A percentile compares a stretch with the other conserved stretches of the same genome.
Evolutionary conservation across 2,329 filamentous ascomycete genomes (phyloP).

Genomic region (Aspergillus intermedius): DNA sequence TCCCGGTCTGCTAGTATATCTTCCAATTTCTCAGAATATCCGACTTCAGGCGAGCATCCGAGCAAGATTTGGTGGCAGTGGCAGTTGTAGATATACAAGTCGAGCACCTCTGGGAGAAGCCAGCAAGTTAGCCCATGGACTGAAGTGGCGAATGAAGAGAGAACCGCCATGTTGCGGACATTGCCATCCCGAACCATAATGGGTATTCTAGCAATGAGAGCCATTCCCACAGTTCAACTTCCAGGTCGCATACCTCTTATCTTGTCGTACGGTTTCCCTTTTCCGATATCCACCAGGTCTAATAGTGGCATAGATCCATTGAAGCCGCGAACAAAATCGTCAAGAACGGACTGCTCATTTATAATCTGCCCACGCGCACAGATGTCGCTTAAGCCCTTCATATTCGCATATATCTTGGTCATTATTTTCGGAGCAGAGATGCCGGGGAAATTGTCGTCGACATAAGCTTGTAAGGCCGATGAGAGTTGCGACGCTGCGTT

Average conservation of each 20-base stretch:
- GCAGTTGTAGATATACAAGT: conserved; percentile 50
- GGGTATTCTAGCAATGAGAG: conserved; percentile 1
- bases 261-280: conserved; percentile 43
- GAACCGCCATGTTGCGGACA: neutral
- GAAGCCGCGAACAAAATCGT: conserved; percentile 52
- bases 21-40: conserved; percentile 49
- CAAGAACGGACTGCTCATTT: conserved; percentile 35
- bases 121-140: conserved; percentile 17
- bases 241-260: conserved; percentile 35
- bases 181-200: neutral
- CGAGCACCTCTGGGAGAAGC: conserved; percentile 45
- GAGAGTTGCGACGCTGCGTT: conserved; percentile 48
- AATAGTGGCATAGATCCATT: conserved; percentile 47
- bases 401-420: conserved; percentile 49
- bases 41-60: conserved; percentile 52
- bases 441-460: conserved; percentile 34
- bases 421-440: conserved; percentile 45
- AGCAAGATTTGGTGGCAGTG: conserved; percentile 57
- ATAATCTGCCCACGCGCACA: conserved; percentile 43
- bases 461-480: conserved; percentile 37
- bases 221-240: conserved; percentile 8
- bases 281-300: conserved; percentile 45
- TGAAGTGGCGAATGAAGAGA: neutral
- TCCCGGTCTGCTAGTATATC: conserved; percentile 41
- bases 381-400: conserved; percentile 45